Evolutionary conservation across 129 eudicot genomes (phyloP), one percentile per base, ranked within the genome.

Genomic region (Mikania micrantha): DNA sequence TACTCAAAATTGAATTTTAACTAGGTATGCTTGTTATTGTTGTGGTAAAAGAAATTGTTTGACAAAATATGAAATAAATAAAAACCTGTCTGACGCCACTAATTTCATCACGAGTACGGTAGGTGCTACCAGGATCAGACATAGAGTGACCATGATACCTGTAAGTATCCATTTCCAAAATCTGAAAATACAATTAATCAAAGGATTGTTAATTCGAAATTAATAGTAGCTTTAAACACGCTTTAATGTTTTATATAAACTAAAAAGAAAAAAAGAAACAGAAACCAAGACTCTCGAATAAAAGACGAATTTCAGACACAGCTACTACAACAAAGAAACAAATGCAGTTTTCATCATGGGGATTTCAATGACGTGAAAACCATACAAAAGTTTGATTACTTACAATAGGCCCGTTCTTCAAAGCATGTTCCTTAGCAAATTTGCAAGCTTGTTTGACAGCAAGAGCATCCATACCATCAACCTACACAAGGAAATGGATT

Each of bases 61-160:
- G 6, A n/a, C 28, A 22, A 9, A 15, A 36, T n/a, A 65, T 34
- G 3, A 13, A 6, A 38, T 22, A 68, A 12, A 9, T 75, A 70
- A 45, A 20, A 50, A 94, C 99, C 95, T 89, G 96, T 89, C 99
- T 79, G 28, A 94, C 82, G 66, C 93, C 95, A 24, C 83, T 77
- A 34, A 94, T 79, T 76, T 94, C 99, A 83, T 94, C 97, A 84
- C 99, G 96, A 9, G 96, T 94, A 41, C 99, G 95, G 74, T 94
- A 94, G 65, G 99, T 89, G 87, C 95, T 90, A 60, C 99, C 99
- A 57, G 99, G 99, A 81, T 94, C 99, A 85, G 99, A 94, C 99
- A 94, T 90, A 76, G 99, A 94, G 81, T 94, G 99, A 12, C 99
- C 99, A 47, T 94, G 99, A 78, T 94, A 94, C 76, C 99, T 79